Evolutionary conservation across 2,329 filamentous ascomycete species (phyloP).

Genomic region (Raffaelea arxii): DNA sequence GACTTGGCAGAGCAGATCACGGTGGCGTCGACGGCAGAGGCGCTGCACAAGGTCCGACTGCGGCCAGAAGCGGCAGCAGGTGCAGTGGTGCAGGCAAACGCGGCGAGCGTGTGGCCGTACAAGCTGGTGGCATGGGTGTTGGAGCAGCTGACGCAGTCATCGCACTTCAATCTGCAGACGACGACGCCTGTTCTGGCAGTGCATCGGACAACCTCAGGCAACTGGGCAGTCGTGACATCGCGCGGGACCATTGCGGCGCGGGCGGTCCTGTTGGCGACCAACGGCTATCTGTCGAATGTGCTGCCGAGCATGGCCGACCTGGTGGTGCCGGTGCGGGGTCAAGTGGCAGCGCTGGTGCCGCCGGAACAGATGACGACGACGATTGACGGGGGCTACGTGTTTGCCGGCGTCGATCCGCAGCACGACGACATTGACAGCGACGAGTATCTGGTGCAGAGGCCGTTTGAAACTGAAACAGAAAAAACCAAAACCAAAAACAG

Average conservation of each 20-base stretch:
- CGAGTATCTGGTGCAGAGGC: conserved; percentile 67
- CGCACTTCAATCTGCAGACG: conserved; percentile 61
- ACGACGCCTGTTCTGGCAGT: conserved; percentile 53
- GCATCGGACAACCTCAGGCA: conserved; percentile 19
- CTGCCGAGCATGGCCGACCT: conserved; percentile 59
- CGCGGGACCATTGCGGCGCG: conserved; percentile 56
- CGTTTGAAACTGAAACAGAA: conserved; percentile 18
- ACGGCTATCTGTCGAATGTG: conserved; percentile 72
- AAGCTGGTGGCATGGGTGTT: conserved; percentile 69
- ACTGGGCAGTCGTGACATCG: conserved; percentile 56
- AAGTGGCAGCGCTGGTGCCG: conserved; percentile 58
- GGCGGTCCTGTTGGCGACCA: conserved; percentile 68
- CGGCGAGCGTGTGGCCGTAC: conserved; percentile 71
- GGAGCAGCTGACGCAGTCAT: conserved; percentile 40
- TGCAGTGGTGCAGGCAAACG: conserved; percentile 53
- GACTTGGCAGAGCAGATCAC: conserved; percentile 41
- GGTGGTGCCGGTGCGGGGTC: conserved; percentile 68
- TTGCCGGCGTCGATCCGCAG: conserved; percentile 33
- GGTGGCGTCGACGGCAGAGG: conserved; percentile 23
- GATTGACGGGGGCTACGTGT: conserved; percentile 53
- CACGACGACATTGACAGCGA: conserved; percentile 34
- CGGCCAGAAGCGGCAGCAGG: conserved; percentile 48
- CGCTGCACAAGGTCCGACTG: conserved; percentile 26
- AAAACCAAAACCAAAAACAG: background rate
- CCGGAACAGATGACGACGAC: conserved; percentile 15